Evolutionary conservation across 177 flowering plant genomes (phyloP).

Genomic region (Telopea speciosissima): DNA sequence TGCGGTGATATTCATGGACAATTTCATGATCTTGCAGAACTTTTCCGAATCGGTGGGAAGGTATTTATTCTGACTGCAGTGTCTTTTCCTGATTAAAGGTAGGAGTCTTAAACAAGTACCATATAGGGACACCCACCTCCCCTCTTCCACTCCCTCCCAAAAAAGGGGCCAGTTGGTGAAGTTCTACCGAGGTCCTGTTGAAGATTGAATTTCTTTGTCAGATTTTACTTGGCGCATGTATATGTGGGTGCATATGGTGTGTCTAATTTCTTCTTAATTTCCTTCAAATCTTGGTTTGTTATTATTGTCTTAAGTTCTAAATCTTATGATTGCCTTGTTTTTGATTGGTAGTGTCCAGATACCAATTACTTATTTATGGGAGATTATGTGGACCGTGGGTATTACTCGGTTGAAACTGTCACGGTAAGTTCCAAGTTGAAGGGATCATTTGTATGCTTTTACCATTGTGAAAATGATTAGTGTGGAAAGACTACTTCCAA

Average conservation of each 20-base stretch:
- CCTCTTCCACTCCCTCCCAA: background rate
- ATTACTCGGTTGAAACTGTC: slow-evolving; percentile 86
- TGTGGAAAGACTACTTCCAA: background rate
- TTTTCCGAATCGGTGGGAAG: slow-evolving; percentile 47
- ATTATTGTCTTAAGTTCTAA: background rate
- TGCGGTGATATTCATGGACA: slow-evolving; percentile 51
- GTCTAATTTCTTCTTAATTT: background rate
- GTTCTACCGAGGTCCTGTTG: background rate
- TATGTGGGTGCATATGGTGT: background rate
- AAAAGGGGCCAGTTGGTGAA: background rate
- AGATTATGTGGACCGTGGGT: slow-evolving; percentile 92
- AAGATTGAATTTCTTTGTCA: background rate
- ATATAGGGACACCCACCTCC: background rate
- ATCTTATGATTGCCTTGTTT: slow-evolving; percentile 3
- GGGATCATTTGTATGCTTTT: background rate
- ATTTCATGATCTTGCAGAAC: slow-evolving; percentile 41
- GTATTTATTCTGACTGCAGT: slow-evolving; percentile 13
- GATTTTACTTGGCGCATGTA: background rate
- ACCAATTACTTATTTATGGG: slow-evolving; percentile 91
- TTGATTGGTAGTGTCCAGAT: slow-evolving; percentile 63
- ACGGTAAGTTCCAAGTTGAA: slow-evolving; percentile 41
- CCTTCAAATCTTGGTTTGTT: background rate
- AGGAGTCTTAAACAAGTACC: background rate
- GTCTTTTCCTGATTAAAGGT: background rate
- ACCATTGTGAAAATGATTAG: background rate